Evolutionary conservation across 108 stramenopile species (phyloP).

Genomic region (Conticribra weissflogii): DNA sequence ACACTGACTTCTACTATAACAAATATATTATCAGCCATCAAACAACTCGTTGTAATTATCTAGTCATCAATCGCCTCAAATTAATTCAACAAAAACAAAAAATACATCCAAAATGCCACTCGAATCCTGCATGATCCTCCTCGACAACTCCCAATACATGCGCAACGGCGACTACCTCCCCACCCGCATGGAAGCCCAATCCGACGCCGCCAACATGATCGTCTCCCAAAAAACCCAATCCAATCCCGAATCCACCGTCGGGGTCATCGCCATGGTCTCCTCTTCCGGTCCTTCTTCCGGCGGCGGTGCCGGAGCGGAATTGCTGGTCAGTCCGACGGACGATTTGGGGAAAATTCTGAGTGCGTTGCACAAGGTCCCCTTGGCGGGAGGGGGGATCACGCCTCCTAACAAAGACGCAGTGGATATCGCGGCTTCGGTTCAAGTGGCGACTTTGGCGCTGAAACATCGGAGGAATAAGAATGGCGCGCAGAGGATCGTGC

Average conservation of each 20-base stretch:
- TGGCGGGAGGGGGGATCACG: constrained; percentile 25
- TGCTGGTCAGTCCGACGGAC: constrained; percentile 93
- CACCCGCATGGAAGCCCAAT: constrained; percentile 96
- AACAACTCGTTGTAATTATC: no score
- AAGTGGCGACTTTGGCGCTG: constrained; percentile 94
- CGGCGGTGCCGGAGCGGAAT: constrained; percentile 90
- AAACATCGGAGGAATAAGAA: constrained; percentile 99
- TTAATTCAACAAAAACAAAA: neutral
- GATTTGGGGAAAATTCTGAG: constrained; percentile 94
- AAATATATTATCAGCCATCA: no score
- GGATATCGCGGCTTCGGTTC: constrained; percentile 86
- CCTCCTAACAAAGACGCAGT: constrained; percentile 31
- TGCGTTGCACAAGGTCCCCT: constrained; percentile 75
- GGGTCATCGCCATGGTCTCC: constrained; percentile 77
- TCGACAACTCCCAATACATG: constrained; percentile 99
- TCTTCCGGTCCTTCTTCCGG: constrained; percentile 49
- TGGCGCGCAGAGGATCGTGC: constrained; percentile 93
- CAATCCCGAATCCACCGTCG: constrained; percentile 98
- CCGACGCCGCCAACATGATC: constrained; percentile 96
- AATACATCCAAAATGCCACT: constrained; percentile 78
- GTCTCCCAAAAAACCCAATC: constrained; percentile 89
- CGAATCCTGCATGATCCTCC: constrained; percentile 96
- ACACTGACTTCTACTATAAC: no score
- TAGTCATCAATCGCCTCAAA: neutral
- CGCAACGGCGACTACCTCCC: constrained; percentile 99